Percentiles rank a stretch among this genome's conserved stretches.
These are phyloP conservation scores for Corylus heterophylla DNA, from an alignment of 306 rosid species.

Conservation along the genomic window DNA sequence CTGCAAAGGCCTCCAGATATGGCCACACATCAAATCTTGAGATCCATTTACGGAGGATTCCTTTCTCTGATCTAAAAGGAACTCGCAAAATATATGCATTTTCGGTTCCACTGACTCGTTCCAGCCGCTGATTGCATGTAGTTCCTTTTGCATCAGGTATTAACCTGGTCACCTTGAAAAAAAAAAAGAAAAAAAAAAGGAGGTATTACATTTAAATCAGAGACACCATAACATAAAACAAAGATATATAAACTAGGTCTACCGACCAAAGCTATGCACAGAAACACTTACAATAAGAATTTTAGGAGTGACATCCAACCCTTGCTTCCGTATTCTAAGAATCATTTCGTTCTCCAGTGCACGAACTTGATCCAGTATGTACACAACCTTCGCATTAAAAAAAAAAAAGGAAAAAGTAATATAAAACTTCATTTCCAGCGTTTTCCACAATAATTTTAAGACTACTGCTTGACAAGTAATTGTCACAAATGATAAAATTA, in stretches of 20 bases:
- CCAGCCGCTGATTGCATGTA: conserved; percentile 90
- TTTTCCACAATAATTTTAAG: not conserved
- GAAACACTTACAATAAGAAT: conserved; percentile 70
- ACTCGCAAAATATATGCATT: conserved; percentile 83
- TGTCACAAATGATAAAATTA: not conserved
- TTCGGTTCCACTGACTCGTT: conserved; percentile 84
- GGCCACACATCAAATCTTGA: conserved; percentile 99
- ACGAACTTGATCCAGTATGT: conserved; percentile 96
- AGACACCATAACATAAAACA: not conserved
- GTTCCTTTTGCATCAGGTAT: conserved; percentile 95
- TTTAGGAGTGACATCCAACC: conserved; percentile 71
- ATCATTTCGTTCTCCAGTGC: conserved; percentile 96
- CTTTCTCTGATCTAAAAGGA: conserved; percentile 80
- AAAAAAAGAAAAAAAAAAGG: not conserved
- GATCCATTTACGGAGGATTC: conserved; percentile 85
- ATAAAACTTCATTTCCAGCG: conserved; percentile 2
- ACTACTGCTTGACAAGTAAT: not conserved
- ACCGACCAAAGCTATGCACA: conserved; percentile 11
- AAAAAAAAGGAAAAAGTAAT: not conserved
- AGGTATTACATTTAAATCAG: not conserved
- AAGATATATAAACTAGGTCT: conserved; percentile 7
- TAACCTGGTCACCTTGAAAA: conserved; percentile 65
- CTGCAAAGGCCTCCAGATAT: conserved; percentile 84
- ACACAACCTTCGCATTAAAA: conserved; percentile 64
- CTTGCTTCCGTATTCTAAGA: conserved; percentile 74